Conservation (phyloP, 2,329 filamentous ascomycete genomes). For the Pestalotiopsis sp. region DNA sequence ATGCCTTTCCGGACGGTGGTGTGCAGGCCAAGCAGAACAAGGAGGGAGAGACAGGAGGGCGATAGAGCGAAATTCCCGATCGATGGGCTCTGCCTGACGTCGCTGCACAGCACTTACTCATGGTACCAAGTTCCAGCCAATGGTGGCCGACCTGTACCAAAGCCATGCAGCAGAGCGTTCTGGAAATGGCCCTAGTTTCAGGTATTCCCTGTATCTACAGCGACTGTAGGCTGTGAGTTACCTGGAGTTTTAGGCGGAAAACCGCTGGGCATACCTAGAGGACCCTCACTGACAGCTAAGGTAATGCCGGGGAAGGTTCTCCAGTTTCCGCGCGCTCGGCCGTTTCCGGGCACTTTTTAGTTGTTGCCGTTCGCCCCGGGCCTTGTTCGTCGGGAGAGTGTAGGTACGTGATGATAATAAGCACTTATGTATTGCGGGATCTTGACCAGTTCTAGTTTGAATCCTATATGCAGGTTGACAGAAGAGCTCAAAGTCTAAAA, state of each 20-base stretch:
- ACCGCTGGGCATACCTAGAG: neutral
- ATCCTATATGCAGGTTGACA: neutral
- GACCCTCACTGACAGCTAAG: neutral
- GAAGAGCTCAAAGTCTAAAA: neutral
- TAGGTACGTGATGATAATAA: neutral
- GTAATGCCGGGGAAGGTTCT: neutral
- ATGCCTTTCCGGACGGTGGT: neutral
- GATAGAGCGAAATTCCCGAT: neutral
- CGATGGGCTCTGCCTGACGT: neutral
- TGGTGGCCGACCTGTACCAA: neutral
- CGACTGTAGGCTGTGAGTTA: neutral
- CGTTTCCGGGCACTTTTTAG: conserved; percentile 1
- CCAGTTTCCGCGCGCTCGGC: conserved; percentile 1
- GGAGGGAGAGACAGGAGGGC: no score
- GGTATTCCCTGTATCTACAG: neutral
- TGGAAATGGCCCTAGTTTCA: neutral
- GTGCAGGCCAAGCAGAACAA: neutral
- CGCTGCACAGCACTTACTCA: conserved; percentile 6
- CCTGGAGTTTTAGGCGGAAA: neutral
- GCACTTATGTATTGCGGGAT: neutral
- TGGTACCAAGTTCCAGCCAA: neutral
- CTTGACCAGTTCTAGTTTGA: neutral
- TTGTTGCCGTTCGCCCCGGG: neutral
- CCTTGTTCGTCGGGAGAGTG: neutral
- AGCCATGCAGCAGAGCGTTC: neutral